These are phyloP conservation scores for Lichtheimia corymbifera DNA, from an alignment of 371 early-diverging fungal genomes.

Conservation along the genomic window DNA sequence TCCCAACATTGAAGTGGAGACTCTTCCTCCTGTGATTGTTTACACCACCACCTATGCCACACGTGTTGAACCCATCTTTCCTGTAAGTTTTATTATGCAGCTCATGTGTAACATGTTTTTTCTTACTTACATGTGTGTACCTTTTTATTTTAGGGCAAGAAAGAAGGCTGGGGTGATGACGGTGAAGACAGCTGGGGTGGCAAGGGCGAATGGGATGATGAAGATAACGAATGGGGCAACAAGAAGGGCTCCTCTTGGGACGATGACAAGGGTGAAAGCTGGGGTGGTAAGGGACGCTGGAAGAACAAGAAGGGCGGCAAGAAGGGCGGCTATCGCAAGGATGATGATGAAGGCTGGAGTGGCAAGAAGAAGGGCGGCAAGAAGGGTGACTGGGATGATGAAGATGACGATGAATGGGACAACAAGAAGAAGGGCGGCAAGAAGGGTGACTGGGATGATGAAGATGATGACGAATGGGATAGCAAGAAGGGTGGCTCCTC, in stretches of 20 bases:
- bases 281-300: background rate
- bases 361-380: slow-evolving; percentile 7
- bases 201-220: background rate
- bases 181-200: background rate
- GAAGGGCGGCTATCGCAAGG: slow-evolving; percentile 6
- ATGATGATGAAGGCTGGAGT: slow-evolving; percentile 4
- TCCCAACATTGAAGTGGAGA: slow-evolving; percentile 4
- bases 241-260: background rate
- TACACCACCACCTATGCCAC: slow-evolving; percentile 14
- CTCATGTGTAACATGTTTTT: too few relatives aligned
- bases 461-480: slow-evolving; percentile 12
- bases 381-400: slow-evolving; percentile 5
- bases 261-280: slow-evolving; percentile 2
- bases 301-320: slow-evolving; percentile 10
- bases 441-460: slow-evolving; percentile 11
- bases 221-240: background rate
- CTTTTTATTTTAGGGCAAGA: too few relatives aligned
- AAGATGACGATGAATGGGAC: background rate
- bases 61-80: slow-evolving; percentile 6
- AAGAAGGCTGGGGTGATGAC: background rate
- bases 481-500: slow-evolving; percentile 6
- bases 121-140: too few relatives aligned
- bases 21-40: slow-evolving; percentile 18
- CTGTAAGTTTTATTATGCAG: background rate
- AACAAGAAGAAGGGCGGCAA: slow-evolving; percentile 8